Evolutionary conservation across 2,329 filamentous ascomycete species (phyloP).

Genomic region (Calonectria pteridis): DNA sequence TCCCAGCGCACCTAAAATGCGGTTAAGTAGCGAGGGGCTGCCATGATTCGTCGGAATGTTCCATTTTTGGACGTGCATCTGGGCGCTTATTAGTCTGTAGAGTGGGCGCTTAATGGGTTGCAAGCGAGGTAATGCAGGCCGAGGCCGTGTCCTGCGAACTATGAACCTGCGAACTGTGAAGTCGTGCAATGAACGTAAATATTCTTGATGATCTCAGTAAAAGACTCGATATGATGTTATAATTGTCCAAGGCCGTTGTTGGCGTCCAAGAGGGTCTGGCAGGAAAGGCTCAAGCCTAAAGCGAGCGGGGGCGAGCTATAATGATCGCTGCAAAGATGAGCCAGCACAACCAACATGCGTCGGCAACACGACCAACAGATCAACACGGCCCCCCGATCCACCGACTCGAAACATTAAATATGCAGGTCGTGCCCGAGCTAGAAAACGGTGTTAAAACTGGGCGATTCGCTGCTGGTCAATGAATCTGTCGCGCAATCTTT

Average conservation of each 20-base stretch:
- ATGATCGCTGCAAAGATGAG: not conserved
- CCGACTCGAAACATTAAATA: not conserved
- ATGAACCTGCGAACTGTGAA: not conserved
- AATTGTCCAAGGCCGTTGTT: not conserved
- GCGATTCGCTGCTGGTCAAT: not conserved
- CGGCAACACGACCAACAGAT: conserved; percentile 1
- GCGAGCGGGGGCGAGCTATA: not conserved
- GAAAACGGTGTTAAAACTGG: not conserved
- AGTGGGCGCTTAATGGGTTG: not conserved
- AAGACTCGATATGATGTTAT: not conserved
- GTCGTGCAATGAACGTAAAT: too few species aligned
- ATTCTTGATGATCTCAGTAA: too few species aligned
- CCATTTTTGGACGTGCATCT: not conserved
- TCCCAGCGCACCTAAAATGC: not conserved
- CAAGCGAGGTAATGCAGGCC: not conserved
- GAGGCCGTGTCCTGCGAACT: not conserved
- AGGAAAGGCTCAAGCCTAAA: not conserved
- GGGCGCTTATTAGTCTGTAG: conserved; percentile 4
- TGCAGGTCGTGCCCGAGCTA: not conserved
- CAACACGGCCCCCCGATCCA: not conserved
- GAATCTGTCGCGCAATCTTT: not conserved
- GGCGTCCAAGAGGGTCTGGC: not conserved
- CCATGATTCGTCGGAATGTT: not conserved
- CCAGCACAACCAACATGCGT: not conserved
- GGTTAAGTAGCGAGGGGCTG: not conserved